Percentiles rank a stretch among this genome's conserved stretches.
phyloP scores from a whole-genome alignment of 306 rosid genomes.

The Macrotyloma uniflorum region DNA sequence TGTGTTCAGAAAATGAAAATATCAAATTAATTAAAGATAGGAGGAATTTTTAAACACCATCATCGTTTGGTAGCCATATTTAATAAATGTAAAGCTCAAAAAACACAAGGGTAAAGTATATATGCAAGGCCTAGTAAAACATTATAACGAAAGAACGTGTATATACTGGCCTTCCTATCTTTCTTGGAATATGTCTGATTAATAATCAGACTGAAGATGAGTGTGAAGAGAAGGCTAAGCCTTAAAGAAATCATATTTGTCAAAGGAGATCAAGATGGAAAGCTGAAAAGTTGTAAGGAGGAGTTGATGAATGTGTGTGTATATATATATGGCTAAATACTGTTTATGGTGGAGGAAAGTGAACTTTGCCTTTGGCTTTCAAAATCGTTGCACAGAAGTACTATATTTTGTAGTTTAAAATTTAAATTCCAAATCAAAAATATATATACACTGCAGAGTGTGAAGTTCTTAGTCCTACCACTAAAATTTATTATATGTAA shows the following conservation, averaged over 20 bases:
- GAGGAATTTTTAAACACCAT: background rate
- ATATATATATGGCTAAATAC: background rate
- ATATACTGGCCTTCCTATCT: constrained; percentile 35
- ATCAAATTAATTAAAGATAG: constrained; percentile 1
- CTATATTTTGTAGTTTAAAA: background rate
- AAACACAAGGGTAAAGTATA: background rate
- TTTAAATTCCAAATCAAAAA: background rate
- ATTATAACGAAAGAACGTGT: background rate
- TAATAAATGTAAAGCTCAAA: background rate
- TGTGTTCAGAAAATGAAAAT: constrained; percentile 10
- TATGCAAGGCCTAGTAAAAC: background rate
- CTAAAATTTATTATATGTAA: background rate
- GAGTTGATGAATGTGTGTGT: background rate
- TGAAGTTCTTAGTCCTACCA: background rate
- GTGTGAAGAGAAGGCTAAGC: background rate
- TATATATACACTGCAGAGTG: background rate
- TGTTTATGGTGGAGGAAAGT: background rate
- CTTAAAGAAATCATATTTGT: constrained; percentile 18
- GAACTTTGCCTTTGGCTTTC: background rate
- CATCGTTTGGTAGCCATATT: background rate
- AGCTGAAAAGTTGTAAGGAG: background rate
- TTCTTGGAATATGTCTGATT: constrained; percentile 4
- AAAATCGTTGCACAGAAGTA: background rate
- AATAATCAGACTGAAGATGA: background rate
- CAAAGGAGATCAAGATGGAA: background rate